Base-by-base conservation (phyloP, 768 basidiomycete genomes). In the Hortiboletus flavorubellus region DNA sequence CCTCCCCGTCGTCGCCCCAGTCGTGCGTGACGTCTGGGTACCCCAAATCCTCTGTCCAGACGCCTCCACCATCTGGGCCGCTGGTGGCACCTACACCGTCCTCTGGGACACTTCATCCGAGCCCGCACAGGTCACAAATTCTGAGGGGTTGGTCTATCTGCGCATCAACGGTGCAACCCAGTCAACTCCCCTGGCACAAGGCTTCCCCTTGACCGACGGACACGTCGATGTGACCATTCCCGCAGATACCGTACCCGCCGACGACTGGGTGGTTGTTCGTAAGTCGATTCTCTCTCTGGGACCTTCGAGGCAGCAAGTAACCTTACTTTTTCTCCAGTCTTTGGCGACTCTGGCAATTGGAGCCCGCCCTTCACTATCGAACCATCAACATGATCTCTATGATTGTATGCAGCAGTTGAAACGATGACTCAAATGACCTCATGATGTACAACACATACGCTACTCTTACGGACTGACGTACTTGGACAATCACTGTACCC, bases 311-410 rank as follows among this genome's bases (percentile, higher is more conserved):
- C 11, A 54, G 37, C 51, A 48, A 50, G 41, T 48, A 49, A 41
- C 46, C 34, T n/a, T 26, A 34, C 18, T 0, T 37, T 33, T 29
- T 46, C 33, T 18, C 51, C 49, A 81, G 81, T 83, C 43, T 75
- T 81, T 50, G 81, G 81, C 8, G 80, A 83, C 60, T 82, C 80
- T 47, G 81, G 81, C 33, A 78, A 82, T 61, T 75, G 69, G 49
- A 76, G 81, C 30, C 67, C 66, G 8, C 15, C 49, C 42, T 84
- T 84, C 60, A 72, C 72, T 12, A 83, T 84, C 54, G 5, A 26
- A 26, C 5, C 51, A 21, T 53, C 60, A 6, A 54, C 54, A 70
- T 67, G 56, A 64, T 23, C 41, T 8, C 38, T 51, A 62, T 44
- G 54, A 44, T 29, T 10, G 9, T 45, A 26, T 46, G 33, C 40